Percentiles rank a stretch among this genome's conserved stretches.
These are phyloP conservation scores for Ustilago bromivora DNA, from an alignment of 1,284 basidiomycete species.

Conservation along the genomic window DNA sequence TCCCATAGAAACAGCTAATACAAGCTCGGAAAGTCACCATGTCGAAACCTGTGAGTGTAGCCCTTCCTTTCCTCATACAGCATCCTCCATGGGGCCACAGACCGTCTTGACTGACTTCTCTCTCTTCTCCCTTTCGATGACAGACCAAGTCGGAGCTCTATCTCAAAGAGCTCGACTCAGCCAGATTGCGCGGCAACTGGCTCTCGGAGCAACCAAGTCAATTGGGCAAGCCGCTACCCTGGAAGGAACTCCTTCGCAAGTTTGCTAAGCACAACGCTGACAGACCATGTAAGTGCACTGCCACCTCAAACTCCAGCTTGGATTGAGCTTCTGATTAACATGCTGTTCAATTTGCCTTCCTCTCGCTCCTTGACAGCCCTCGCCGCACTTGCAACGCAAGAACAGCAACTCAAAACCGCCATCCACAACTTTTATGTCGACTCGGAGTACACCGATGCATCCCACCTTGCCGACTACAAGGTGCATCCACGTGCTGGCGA, in stretches of 20 bases:
- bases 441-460: conserved; percentile 53
- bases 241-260: conserved; percentile 69
- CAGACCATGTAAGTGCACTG: conserved; percentile 43
- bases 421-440: conserved; percentile 44
- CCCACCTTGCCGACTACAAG: conserved; percentile 53
- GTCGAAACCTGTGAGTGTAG: conserved; percentile 40
- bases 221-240: conserved; percentile 35
- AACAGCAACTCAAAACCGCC: conserved; percentile 53
- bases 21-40: conserved; percentile 15
- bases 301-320: not conserved
- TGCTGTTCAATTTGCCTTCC: not conserved
- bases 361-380: conserved; percentile 27
- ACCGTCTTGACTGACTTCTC: conserved; percentile 9
- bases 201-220: conserved; percentile 44
- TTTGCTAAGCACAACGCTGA: conserved; percentile 69
- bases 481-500: conserved; percentile 30
- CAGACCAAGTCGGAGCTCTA: conserved; percentile 62
- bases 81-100: no score
- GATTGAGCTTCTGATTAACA: not conserved
- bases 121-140: not conserved
- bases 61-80: not conserved
- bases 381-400: conserved; percentile 41
- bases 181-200: conserved; percentile 64
- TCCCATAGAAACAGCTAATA: not conserved
- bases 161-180: conserved; percentile 63